Evolutionary conservation across 768 basidiomycete genomes (phyloP), one percentile per base, ranked within the genome.

Genomic region (Trametes elegans): DNA sequence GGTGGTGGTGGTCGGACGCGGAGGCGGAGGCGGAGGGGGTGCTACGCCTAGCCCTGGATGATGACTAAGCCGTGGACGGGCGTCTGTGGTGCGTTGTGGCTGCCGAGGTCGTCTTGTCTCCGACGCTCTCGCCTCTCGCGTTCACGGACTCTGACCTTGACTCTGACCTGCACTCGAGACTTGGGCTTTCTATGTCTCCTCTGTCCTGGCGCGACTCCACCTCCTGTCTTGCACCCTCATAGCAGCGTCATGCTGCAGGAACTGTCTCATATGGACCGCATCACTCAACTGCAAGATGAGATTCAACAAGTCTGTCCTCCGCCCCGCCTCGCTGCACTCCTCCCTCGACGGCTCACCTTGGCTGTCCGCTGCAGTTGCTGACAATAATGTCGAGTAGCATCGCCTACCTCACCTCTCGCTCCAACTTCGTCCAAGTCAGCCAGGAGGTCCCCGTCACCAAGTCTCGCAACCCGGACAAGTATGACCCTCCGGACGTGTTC

Each of bases 271-370:
- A 94, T 94, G 93, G 93, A 95, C 79, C 87, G 92, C 73, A 90
- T 95, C 70, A 94, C 93, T 9, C 93, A 95, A 70, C 84, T 95
- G 50, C 92, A 94, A 77, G 88, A 96, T 82, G 89, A 89, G 72
- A 92, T 93, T 56, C 93, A 96, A 72, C 84, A 89, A 75, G 90
- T 88, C 49, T 49, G 74, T 59, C 38, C 3, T 13, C 49, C 13
- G 24, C 41, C 7, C 41, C 11, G 18, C 28, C 29, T 38, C 21
- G 16, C 6, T 18, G 5, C 28, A 27, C 24, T 8, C 29, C 38
- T 31, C 7, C 14, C 23, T 21, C n/a, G 27, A 19, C 24, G 24
- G 32, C 54, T 48, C 13, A 21, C 26, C 27, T 26, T 24, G 16
- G 16, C 14, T 38, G 16, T 16, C 14, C 21, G 31, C 13, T 21